Base-by-base conservation (phyloP, 371 early-diverging fungal genomes). In the Syncephalis fuscata region DNA sequence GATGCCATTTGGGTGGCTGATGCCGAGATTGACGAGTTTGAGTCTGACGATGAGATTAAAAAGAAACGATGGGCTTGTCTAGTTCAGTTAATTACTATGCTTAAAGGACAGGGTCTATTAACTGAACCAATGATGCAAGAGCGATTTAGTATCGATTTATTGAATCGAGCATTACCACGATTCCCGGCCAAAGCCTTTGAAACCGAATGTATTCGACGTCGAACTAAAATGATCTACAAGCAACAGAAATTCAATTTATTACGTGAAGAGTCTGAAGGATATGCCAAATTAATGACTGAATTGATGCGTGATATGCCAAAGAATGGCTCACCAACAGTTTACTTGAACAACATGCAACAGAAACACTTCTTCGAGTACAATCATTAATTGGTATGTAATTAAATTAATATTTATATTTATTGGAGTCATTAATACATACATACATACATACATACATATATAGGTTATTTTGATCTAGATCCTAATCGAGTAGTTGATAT, bases 171-270 rank as follows among this genome's bases (percentile, higher is more conserved):
- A 11, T 32, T 32, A 11, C 32, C 32, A 11, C 4, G 32, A 32
- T 32, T 32, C 11, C 32, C 32, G 7, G 32, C 32, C 4, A 32
- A 32, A 32, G 32, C 32, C 4, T 32, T 32, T 32, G 32, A 32
- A 32, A 32, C 32, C 4, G 32, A 32, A 32, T 32, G 32, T 11
- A 32, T 32, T 32, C 32, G 32, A 32, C 32, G 32, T 32, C 4
- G 32, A 32, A 32, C 32, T 4, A 32, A 32, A 11, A 32, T 32
- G 32, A 32, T 32, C 32, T 91, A 88, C 59, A 85, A 84, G 57
- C 93, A 92, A 54, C 75, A 80, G 56, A 91, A 91, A 60, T 92
- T 76, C 68, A 95, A 95, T 45, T 60, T 95, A 23, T 50, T 82
- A 23, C 71, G 86, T 49, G 95, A 95, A 62, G 86, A 85, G 56